Percentiles rank a stretch among this genome's conserved stretches.
Conservation (phyloP, 31 red algal genomes). For the Odonthalia washingtoniensis region DNA sequence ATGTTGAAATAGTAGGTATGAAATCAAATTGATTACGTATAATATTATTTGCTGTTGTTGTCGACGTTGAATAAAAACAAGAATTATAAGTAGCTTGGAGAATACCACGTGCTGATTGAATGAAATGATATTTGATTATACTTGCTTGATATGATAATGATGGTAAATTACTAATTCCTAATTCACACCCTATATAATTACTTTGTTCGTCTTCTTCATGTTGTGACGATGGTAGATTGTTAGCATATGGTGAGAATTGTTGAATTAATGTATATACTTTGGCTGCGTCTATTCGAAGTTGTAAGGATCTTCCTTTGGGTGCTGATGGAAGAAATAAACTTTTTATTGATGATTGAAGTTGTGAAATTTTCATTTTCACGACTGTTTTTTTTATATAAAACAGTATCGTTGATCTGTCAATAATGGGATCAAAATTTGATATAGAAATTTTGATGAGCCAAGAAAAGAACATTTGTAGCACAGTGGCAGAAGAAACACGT, state of each 20-base stretch:
- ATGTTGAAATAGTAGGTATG: slow-evolving; percentile 15
- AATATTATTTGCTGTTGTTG: not conserved
- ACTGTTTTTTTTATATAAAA: too few species aligned
- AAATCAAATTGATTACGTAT: slow-evolving; percentile 16
- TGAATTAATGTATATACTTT: not conserved
- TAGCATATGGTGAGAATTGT: not conserved
- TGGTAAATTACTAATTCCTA: not conserved
- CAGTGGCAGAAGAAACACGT: too few species aligned
- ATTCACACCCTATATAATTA: not conserved
- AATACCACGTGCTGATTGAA: not conserved
- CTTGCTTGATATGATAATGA: not conserved
- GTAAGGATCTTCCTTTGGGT: not conserved
- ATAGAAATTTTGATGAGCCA: too few species aligned
- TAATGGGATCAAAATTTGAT: too few species aligned
- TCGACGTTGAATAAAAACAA: too few species aligned
- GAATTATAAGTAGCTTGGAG: not conserved
- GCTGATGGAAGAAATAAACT: too few species aligned
- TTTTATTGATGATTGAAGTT: too few species aligned
- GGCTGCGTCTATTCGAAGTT: not conserved
- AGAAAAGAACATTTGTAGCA: too few species aligned
- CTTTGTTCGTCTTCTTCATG: not conserved
- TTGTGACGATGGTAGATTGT: not conserved
- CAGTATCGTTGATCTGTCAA: too few species aligned
- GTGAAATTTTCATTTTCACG: too few species aligned
- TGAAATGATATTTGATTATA: slow-evolving; percentile 1